Base-by-base conservation (phyloP, 495 filamentous ascomycete genomes). In the Aspergillus indologenus region DNA sequence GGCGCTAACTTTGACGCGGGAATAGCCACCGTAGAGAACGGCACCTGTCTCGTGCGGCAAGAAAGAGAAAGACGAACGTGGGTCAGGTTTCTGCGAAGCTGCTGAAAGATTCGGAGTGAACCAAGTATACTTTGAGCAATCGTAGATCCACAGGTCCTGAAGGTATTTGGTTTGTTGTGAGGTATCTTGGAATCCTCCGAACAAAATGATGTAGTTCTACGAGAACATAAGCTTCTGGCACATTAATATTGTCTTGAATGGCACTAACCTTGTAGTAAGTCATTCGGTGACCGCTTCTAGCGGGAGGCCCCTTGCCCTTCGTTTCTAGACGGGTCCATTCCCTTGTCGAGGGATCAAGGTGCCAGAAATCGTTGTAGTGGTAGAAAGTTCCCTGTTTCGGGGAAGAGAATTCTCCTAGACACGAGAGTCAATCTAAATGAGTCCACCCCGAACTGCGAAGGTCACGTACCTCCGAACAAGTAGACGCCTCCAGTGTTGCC, bases 371-470 rank as follows among this genome's bases (percentile, higher is more conserved):
- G 71, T 96, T 96, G 76, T 98, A 98, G 65, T 98, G 94, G 68
- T 98, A 97, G 69, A 98, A 98, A 1, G 93, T 98, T 4, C 94
- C 94, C 70, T 98, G 94, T 66, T 97, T 98, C 1, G 94, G 94
- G 9, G 81, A 86, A 2, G 84, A 89, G 53, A 87, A 87, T 63
- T 85, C 83, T 45, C 76, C 73, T 74, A 46, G 43, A 49, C 17
- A 8, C 73, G 60, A 83, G 83, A 60, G 84, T 54, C 19, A 58
- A 19, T 46, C 17, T 22, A n/a, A 14, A n/a, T 24, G 9, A 40
- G 3, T 31, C 21, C 43, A 9, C 8, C 11, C 17, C 52, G 11
- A 56, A 3, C 54, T 17, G 15, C 23, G 46, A 44, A 53, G 15
- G 45, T 45, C 23, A 45, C 72, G 60, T 66, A 64, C 93, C 94